A percentile compares a stretch with the other conserved stretches of the same genome.
Evolutionary conservation across 768 basidiomycete species (phyloP).

Genomic region (Lyophyllum semitale): DNA sequence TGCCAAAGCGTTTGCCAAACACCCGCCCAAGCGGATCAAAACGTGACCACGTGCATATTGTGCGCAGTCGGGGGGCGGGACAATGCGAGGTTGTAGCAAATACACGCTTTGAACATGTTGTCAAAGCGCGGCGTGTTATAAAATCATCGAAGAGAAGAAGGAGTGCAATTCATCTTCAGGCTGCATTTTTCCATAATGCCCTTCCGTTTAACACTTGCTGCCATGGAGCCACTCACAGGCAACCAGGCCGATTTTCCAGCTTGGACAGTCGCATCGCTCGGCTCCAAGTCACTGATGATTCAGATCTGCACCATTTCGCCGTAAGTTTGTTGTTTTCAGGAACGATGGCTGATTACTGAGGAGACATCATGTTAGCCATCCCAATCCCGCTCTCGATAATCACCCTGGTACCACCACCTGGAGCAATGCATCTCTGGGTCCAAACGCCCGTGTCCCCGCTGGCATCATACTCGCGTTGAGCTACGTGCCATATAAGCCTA

Average conservation of each 20-base stretch:
- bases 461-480: neutral
- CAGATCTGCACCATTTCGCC: conserved; percentile 6
- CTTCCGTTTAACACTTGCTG: conserved; percentile 1
- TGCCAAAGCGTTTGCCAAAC: too few relatives aligned
- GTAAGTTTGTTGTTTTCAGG: neutral
- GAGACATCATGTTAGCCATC: neutral
- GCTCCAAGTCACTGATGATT: conserved; percentile 6
- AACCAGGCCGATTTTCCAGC: conserved; percentile 1
- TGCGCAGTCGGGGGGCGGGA: too few relatives aligned
- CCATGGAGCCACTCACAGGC: conserved; percentile 7
- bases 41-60: too few relatives aligned
- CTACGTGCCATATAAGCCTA: neutral
- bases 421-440: too few relatives aligned
- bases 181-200: neutral
- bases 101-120: neutral
- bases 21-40: too few relatives aligned
- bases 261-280: conserved; percentile 7
- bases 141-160: neutral
- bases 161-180: neutral
- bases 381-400: neutral
- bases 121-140: neutral
- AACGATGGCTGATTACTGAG: too few relatives aligned
- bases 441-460: neutral
- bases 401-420: too few relatives aligned
- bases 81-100: too few relatives aligned